A percentile compares a stretch with the other conserved stretches of the same genome.
phyloP scores from a whole-genome alignment of 2,329 filamentous ascomycete species.

The Arthrobotrys pseudoclavata region DNA sequence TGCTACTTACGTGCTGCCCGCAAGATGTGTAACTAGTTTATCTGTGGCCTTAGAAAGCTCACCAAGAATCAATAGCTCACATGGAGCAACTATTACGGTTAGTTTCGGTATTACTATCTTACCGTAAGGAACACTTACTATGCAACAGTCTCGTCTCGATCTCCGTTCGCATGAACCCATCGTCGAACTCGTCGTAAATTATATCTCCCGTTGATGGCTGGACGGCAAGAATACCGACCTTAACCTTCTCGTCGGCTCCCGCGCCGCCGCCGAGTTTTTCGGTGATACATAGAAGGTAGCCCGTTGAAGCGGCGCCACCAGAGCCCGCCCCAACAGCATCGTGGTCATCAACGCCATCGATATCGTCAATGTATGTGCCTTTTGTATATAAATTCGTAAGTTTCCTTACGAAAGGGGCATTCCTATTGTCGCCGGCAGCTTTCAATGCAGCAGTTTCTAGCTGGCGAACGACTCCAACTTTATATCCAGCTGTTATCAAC shows the following conservation, averaged over 20 bases:
- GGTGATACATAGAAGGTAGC: slow-evolving; percentile 93
- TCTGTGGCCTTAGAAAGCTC: slow-evolving; percentile 90
- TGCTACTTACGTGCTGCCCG: slow-evolving; percentile 75
- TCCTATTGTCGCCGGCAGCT: slow-evolving; percentile 93
- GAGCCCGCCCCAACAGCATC: slow-evolving; percentile 64
- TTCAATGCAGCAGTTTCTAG: slow-evolving; percentile 96
- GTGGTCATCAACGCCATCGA: slow-evolving; percentile 78
- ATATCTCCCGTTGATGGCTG: slow-evolving; percentile 96
- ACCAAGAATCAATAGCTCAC: slow-evolving; percentile 93
- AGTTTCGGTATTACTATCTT: neutral
- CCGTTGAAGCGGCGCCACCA: slow-evolving; percentile 76
- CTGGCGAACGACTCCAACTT: slow-evolving; percentile 94
- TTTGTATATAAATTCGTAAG: slow-evolving; percentile 98
- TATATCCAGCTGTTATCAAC: slow-evolving; percentile 90
- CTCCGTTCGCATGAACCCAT: slow-evolving; percentile 96
- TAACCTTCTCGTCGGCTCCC: slow-evolving; percentile 92
- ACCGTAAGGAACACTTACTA: slow-evolving; percentile 66
- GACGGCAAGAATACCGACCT: slow-evolving; percentile 91
- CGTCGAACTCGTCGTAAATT: slow-evolving; percentile 94
- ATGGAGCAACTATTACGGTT: slow-evolving; percentile 76
- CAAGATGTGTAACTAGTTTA: slow-evolving; percentile 90
- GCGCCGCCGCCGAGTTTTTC: slow-evolving; percentile 83
- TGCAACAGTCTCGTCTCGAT: slow-evolving; percentile 95
- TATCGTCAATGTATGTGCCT: slow-evolving; percentile 95
- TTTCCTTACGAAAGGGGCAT: slow-evolving; percentile 89